Base-by-base conservation (phyloP, 768 basidiomycete genomes). In the Pleurotus cornucopiae region DNA sequence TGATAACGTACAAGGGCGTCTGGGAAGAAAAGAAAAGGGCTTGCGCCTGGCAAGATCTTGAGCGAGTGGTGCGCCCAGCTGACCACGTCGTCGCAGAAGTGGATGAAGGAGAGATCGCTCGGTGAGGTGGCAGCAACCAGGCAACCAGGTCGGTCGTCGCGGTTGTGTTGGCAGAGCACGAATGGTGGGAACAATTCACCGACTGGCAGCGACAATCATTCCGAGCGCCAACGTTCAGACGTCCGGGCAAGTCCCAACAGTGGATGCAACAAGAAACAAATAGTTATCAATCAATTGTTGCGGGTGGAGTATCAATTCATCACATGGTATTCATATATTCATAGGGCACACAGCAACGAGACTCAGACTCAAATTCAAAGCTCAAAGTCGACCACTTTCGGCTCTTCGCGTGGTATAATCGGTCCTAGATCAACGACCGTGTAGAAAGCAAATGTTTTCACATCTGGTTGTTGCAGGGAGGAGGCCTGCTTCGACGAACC, bases 371-470 rank as follows among this genome's bases (percentile, higher is more conserved):
- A 9, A 34, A 9, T 34, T 61, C 61, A 66, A 48, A 60, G 46
- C 40, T 68, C 70, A 38, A 57, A 38, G 45, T 71, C 70, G 18
- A 63, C 49, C 58, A 39, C n/a, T 41, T 63, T 72, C 4, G 67
- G 51, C 53, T 84, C 84, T 47, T 87, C 85, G 56, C 79, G 78
- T 1, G 84, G 78, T 46, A 86, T 73, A 55, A 93, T 84, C 6
- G 74, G 68, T 2, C 93, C 93, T 13, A 96, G 78, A 64, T 90
- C 85, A 13, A 95, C 85, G 3, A 88, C 84, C 0, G 87, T 89
- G 66, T 91, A 94, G 70, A 96, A 97, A 26, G 89, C 84, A 69
- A 96, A 95, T 5, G 88, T 91, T 73, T 93, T 94, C 62, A 85
- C 83, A 66, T 91, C 90, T 2, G 87, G 83, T 0, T 71, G 83